Evolutionary conservation across 441 rosid species (phyloP).

Genomic region (Pelargonium myrrhifolium): DNA sequence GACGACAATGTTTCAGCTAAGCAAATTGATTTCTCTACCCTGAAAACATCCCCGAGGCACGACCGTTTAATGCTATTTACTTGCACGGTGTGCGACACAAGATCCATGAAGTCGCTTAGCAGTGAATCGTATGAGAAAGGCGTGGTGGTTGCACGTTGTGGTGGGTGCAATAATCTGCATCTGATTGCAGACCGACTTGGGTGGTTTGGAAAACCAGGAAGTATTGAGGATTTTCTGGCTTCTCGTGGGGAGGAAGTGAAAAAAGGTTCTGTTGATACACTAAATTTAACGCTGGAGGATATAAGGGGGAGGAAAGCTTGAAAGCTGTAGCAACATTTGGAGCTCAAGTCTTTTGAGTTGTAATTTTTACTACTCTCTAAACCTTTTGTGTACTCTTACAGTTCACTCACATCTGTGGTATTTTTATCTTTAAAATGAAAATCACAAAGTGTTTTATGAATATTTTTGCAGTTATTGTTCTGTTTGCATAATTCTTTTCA

Average conservation of each 20-base stretch:
- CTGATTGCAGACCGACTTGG: constrained; percentile 78
- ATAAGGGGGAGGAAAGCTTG: constrained; percentile 51
- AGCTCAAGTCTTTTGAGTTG: neutral
- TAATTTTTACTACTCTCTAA: neutral
- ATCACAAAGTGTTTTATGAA: neutral
- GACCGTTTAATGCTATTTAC: constrained; percentile 78
- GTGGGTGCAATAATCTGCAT: constrained; percentile 76
- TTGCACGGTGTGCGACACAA: constrained; percentile 79
- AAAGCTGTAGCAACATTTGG: constrained; percentile 8
- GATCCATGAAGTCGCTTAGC: constrained; percentile 61
- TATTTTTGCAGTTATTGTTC: too few species aligned
- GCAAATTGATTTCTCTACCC: constrained; percentile 34
- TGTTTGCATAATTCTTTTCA: too few species aligned
- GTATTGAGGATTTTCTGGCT: constrained; percentile 68
- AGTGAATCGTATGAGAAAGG: constrained; percentile 77
- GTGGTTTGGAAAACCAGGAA: constrained; percentile 81
- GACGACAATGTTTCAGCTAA: constrained; percentile 26
- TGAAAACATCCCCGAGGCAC: constrained; percentile 63
- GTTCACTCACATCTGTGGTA: neutral
- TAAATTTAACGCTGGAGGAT: constrained; percentile 66
- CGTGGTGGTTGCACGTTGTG: constrained; percentile 69
- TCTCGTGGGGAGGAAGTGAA: constrained; percentile 74
- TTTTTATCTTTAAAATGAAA: neutral
- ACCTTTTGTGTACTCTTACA: neutral
- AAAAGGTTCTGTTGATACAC: constrained; percentile 61